Base-by-base conservation (phyloP, 116 monocot genomes). In the Phalaenopsis hybrid region DNA sequence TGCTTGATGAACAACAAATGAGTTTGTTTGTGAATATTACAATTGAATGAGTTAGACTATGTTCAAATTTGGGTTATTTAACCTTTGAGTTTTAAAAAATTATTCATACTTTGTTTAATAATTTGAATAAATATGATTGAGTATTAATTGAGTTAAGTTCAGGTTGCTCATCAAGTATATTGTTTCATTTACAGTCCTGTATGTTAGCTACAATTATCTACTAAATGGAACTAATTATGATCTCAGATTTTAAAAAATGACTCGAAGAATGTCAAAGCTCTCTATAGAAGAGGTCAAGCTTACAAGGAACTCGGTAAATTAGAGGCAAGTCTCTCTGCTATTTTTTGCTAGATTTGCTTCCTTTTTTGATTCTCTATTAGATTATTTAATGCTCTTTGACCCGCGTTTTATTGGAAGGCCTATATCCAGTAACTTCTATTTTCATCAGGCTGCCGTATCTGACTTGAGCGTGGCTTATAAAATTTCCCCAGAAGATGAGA, bases 251-350 rank as follows among this genome's bases (percentile, higher is more conserved):
- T 99, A 82, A 80, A 80, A 67, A 84, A 88, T 89, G 98, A 99
- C 77, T 80, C 87, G 5, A 85, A 76, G 75, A 99, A 95, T 88
- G 89, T 95, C 58, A 99, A 99, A 90, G 98, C 95, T 82, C 86
- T 95, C 79, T 99, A 99, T 90, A 95, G 98, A 28, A 89, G 98
- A 90, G 98, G 98, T 83, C 98, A 95, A 84, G 98, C 98, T 73
- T 93, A 90, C 81, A 99, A 93, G 81, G 98, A 99, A 81, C 49
- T 90, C 10, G 93, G 93, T 63, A 92, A 93, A 23, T 88, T 99
- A 75, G 81, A 90, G 55, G 98, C 92, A 82, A 86, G 89, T 81
- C 67, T 44, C n/a, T 45, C 45, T 44, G 72, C 70, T 57, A 7
- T 37, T 34, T 79, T 18, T 13, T 28, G 18, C 11, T 37, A 41